phyloP scores from a whole-genome alignment of 371 early-diverging fungal genomes.

The Circinella umbellata region DNA sequence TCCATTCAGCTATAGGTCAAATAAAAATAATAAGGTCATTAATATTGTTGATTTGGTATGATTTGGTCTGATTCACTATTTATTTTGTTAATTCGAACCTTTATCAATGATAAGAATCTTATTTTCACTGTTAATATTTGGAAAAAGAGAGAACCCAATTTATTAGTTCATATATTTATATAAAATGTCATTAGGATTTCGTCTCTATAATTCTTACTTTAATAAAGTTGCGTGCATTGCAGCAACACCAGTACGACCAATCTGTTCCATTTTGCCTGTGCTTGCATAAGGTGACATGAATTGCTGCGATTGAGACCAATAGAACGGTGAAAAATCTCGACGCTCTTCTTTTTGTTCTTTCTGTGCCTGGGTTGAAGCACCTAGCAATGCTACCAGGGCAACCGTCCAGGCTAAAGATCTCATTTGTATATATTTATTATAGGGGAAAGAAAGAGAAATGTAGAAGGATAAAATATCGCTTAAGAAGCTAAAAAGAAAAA shows the following conservation, averaged over 20 bases:
- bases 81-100: conserved; percentile 30
- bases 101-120: conserved; percentile 52
- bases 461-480: neutral
- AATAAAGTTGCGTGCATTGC: conserved; percentile 54
- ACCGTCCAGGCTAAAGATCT: conserved; percentile 16
- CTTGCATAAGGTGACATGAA: conserved; percentile 40
- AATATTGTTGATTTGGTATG: neutral
- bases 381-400: conserved; percentile 9
- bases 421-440: neutral
- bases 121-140: conserved; percentile 32
- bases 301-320: conserved; percentile 41
- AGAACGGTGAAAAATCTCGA: conserved; percentile 31
- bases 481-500: neutral
- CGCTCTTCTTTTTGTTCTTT: conserved; percentile 6
- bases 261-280: conserved; percentile 50
- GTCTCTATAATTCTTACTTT: conserved; percentile 27
- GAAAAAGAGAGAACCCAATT: neutral
- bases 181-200: neutral
- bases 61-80: neutral
- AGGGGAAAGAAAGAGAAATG: no score
- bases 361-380: conserved; percentile 18
- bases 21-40: neutral
- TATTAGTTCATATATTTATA: neutral
- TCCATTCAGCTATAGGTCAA: conserved; percentile 41
- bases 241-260: conserved; percentile 48